A percentile compares a stretch with the other conserved stretches of the same genome.
These are phyloP conservation scores for Inosperma sp. DNA, from an alignment of 768 basidiomycete genomes.

Conservation along the genomic window DNA sequence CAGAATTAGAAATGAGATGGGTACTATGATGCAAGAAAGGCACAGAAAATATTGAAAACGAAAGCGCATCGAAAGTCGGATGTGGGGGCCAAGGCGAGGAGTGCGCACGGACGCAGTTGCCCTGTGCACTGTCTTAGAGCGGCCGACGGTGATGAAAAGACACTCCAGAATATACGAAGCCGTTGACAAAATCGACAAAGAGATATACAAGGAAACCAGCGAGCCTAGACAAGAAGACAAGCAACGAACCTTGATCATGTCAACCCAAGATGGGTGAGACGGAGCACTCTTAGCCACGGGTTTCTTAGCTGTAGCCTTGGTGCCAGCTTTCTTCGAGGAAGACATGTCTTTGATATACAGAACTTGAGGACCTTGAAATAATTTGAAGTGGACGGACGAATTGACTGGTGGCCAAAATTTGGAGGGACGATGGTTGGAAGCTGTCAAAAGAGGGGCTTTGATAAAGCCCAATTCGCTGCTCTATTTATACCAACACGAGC, in stretches of 20 bases:
- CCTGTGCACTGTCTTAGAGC: conserved; percentile 23
- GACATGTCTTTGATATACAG: no score
- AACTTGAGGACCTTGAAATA: no score
- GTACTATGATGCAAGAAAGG: conserved; percentile 9
- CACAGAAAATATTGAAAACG: conserved; percentile 1
- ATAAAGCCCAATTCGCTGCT: conserved; percentile 29
- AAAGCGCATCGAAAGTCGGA: background rate
- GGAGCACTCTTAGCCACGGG: conserved; percentile 41
- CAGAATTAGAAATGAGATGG: conserved; percentile 6
- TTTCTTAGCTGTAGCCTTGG: conserved; percentile 42
- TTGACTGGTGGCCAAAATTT: no score
- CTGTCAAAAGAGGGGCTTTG: conserved; percentile 35
- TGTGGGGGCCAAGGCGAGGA: background rate
- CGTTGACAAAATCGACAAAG: conserved; percentile 4
- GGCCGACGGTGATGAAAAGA: conserved; percentile 15
- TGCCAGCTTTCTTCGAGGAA: conserved; percentile 31
- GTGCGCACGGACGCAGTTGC: conserved; percentile 18
- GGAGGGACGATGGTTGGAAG: conserved; percentile 21
- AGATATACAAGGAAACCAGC: background rate
- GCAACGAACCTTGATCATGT: conserved; percentile 73
- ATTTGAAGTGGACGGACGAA: no score
- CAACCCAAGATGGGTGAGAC: conserved; percentile 58
- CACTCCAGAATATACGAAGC: conserved; percentile 8
- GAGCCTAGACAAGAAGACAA: conserved; percentile 5
- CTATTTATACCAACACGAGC: conserved; percentile 48